Conservation (phyloP, 306 rosid species). For the Quercus engelmannii region DNA sequence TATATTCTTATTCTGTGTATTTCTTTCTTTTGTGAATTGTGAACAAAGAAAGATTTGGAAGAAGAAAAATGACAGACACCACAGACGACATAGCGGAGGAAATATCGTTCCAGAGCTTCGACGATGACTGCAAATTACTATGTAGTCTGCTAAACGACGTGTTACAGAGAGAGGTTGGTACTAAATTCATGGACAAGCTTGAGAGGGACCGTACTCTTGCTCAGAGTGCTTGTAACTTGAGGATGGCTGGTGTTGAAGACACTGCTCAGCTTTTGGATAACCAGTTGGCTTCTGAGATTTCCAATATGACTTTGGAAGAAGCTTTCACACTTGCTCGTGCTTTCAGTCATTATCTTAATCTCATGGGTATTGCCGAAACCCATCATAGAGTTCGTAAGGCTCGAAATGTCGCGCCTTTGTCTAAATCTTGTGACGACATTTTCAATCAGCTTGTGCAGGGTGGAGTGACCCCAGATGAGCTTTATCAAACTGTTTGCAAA, state of each 20-base stretch:
- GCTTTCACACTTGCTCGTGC: constrained; percentile 87
- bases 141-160: constrained; percentile 78
- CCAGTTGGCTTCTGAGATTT: constrained; percentile 79
- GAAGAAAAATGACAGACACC: constrained; percentile 69
- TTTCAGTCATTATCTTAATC: constrained; percentile 80
- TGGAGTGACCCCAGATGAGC: constrained; percentile 72
- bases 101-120: constrained; percentile 84
- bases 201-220: constrained; percentile 77
- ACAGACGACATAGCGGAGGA: constrained; percentile 94
- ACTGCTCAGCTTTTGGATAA: constrained; percentile 81
- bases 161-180: constrained; percentile 75
- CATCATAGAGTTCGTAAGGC: constrained; percentile 93
- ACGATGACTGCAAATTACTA: constrained; percentile 81
- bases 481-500: constrained; percentile 78
- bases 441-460: constrained; percentile 78
- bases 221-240: constrained; percentile 88
- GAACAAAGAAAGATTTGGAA: background rate
- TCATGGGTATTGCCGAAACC: constrained; percentile 93
- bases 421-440: constrained; percentile 84
- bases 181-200: constrained; percentile 50
- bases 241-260: constrained; percentile 77
- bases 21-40: background rate
- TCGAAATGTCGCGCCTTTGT: constrained; percentile 45
- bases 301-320: constrained; percentile 80
- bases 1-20: background rate